Percentiles rank a stretch among this genome's conserved stretches.
phyloP scores from a whole-genome alignment of 1,284 basidiomycete species.

The Cystobasidiaceae sp. region DNA sequence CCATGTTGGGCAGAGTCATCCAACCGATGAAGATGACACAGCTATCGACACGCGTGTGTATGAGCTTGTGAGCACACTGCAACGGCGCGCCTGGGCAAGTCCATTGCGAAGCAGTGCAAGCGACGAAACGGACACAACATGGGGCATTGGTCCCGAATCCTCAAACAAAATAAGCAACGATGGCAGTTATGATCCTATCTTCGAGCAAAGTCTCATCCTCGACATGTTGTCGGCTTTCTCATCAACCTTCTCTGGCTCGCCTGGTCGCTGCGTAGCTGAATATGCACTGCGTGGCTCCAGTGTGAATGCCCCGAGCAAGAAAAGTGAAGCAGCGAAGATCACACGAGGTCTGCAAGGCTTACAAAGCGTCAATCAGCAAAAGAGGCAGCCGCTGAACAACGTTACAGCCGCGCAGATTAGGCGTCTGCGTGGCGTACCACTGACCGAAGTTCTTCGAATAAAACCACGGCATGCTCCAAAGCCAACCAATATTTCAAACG shows the following conservation, averaged over 20 bases:
- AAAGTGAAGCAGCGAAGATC: constrained; percentile 17
- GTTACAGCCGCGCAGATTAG: neutral
- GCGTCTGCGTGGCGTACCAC: neutral
- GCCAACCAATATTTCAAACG: too few relatives aligned
- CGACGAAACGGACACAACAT: neutral
- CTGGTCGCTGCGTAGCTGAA: constrained; percentile 32
- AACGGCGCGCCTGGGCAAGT: constrained; percentile 15
- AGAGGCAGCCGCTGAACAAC: neutral
- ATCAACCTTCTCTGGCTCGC: too few relatives aligned
- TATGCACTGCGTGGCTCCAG: constrained; percentile 28
- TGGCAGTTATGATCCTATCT: neutral
- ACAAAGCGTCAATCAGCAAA: neutral
- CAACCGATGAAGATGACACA: neutral
- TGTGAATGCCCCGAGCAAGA: neutral
- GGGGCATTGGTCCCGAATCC: too few relatives aligned
- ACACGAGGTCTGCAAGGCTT: neutral
- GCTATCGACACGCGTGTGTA: constrained; percentile 7
- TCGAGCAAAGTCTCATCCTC: constrained; percentile 2
- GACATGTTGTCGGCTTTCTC: constrained; percentile 14
- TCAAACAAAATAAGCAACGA: constrained; percentile 33
- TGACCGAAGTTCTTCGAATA: neutral
- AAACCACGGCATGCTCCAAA: neutral
- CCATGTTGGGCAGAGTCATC: constrained; percentile 9
- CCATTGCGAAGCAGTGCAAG: neutral
- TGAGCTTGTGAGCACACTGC: constrained; percentile 4